phyloP scores from a whole-genome alignment of 495 filamentous ascomycete species.

The Penicillium samsonianum region DNA sequence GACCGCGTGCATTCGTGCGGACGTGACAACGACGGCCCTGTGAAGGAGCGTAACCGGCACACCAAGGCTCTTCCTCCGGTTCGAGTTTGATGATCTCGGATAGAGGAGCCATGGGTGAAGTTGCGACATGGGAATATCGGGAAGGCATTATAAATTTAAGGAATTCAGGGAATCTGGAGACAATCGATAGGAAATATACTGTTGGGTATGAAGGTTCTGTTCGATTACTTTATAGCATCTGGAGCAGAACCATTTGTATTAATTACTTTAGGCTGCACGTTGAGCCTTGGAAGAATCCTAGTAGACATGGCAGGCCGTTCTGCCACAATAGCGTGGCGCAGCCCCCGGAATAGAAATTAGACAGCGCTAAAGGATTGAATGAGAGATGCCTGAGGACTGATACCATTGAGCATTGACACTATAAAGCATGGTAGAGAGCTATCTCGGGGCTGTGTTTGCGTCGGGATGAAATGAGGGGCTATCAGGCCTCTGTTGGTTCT shows the following conservation, averaged over 20 bases:
- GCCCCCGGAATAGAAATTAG: not conserved
- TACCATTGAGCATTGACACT: not conserved
- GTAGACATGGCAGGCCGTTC: not conserved
- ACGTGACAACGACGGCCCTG: slow-evolving; percentile 27
- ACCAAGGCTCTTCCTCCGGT: slow-evolving; percentile 28
- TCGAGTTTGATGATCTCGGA: slow-evolving; percentile 28
- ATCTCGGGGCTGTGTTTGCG: not conserved
- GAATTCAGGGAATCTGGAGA: not conserved
- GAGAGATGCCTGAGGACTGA: not conserved
- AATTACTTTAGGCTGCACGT: not conserved
- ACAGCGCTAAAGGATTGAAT: not conserved
- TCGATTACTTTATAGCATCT: not conserved
- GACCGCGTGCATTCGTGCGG: slow-evolving; percentile 20
- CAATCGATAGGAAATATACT: not conserved
- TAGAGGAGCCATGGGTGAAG: slow-evolving; percentile 15
- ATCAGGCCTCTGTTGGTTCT: not conserved
- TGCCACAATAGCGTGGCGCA: not conserved
- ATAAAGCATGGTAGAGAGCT: not conserved
- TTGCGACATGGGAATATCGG: not conserved
- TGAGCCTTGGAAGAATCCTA: not conserved
- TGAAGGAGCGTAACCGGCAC: slow-evolving; percentile 28
- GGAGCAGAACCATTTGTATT: not conserved
- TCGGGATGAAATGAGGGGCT: slow-evolving; percentile 3
- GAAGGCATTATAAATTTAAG: slow-evolving; percentile 6
- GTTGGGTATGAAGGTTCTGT: not conserved